phyloP scores from a whole-genome alignment of 2,329 filamentous ascomycete species.

The Fusarium torreyae region DNA sequence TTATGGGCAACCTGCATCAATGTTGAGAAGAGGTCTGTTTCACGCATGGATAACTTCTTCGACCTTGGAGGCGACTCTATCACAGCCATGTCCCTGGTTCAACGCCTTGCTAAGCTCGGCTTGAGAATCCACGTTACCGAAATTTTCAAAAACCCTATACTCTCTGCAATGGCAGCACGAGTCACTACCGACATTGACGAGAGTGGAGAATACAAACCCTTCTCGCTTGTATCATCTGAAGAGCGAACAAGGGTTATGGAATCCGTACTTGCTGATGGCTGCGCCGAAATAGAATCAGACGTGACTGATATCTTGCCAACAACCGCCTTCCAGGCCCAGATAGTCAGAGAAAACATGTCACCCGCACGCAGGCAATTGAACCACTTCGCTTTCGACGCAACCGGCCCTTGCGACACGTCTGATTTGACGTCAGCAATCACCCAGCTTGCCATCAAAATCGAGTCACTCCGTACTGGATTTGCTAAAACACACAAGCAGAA shows the following conservation, averaged over 20 bases:
- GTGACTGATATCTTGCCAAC: constrained; percentile 13
- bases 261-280: constrained; percentile 1
- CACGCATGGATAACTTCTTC: constrained; percentile 1
- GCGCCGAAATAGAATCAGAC: not conserved
- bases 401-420: constrained; percentile 3
- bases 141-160: constrained; percentile 6
- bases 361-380: constrained; percentile 7
- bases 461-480: constrained; percentile 13
- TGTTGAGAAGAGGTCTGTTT: constrained; percentile 1
- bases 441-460: constrained; percentile 3
- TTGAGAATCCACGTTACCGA: constrained; percentile 5
- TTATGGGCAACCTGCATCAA: not conserved
- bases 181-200: not conserved
- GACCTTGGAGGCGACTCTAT: no score
- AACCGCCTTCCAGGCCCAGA: constrained; percentile 9
- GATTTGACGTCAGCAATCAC: constrained; percentile 10
- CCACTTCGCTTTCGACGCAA: constrained; percentile 7
- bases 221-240: constrained; percentile 5
- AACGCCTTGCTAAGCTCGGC: constrained; percentile 6
- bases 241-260: not conserved
- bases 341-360: constrained; percentile 6
- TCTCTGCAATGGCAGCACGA: constrained; percentile 5
- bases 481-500: not conserved
- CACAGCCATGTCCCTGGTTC: constrained; percentile 1
- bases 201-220: not conserved